Percentiles rank a stretch among this genome's conserved stretches.
These are phyloP conservation scores for Xanthoceras sorbifolium DNA, from an alignment of 345 rosid genomes.

Conservation along the genomic window DNA sequence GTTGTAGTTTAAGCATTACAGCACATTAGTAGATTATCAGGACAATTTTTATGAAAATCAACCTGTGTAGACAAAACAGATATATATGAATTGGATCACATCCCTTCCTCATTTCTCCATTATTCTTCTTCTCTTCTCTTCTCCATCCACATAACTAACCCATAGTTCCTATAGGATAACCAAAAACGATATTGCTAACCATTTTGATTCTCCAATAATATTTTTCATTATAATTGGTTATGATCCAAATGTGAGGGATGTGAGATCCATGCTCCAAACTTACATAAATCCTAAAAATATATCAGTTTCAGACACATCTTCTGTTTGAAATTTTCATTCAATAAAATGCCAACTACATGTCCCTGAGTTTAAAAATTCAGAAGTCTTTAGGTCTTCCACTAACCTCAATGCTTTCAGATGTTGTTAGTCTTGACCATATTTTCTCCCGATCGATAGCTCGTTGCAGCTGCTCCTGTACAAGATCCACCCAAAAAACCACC, in stretches of 20 bases:
- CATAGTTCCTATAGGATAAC: neutral
- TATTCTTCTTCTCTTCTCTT: neutral
- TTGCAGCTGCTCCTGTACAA: slow-evolving; percentile 81
- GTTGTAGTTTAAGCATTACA: neutral
- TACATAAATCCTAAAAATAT: neutral
- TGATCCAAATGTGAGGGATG: neutral
- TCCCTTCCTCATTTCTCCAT: neutral
- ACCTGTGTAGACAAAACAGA: neutral
- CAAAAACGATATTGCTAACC: neutral
- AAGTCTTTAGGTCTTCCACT: slow-evolving; percentile 25
- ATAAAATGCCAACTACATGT: slow-evolving; percentile 6
- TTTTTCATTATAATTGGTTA: neutral
- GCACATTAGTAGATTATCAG: neutral
- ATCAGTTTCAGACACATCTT: slow-evolving; percentile 1
- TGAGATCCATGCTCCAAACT: neutral
- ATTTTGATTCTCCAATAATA: neutral
- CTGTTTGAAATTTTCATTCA: neutral
- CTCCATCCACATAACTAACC: neutral
- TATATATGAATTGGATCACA: neutral
- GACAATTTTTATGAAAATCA: neutral
- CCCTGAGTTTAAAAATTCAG: slow-evolving; percentile 10
- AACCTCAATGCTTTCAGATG: slow-evolving; percentile 98
- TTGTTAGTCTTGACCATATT: slow-evolving; percentile 93
- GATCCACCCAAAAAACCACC: slow-evolving; percentile 93
- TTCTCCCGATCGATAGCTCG: slow-evolving; percentile 90